phyloP scores from a whole-genome alignment of 805 yeast genomes.

The Diddensiella santjacobensis region DNA sequence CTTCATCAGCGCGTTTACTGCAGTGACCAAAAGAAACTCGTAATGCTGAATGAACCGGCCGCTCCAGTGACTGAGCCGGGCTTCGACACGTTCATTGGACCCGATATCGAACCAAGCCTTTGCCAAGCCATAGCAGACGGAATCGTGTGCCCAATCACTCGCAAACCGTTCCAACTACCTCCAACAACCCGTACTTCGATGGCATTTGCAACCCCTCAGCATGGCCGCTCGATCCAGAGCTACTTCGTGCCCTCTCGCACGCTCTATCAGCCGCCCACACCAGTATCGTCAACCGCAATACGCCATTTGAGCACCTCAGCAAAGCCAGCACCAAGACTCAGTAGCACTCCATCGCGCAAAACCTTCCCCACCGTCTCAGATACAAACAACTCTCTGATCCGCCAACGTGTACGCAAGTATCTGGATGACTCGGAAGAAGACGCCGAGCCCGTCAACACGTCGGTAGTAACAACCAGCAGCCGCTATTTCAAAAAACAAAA shows the following conservation, averaged over 20 bases:
- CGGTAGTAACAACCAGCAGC: no score
- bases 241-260: background rate
- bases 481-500: background rate
- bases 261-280: background rate
- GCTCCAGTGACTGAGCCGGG: conserved; percentile 26
- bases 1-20: conserved; percentile 82
- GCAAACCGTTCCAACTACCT: conserved; percentile 35
- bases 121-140: conserved; percentile 63
- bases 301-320: background rate
- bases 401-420: background rate
- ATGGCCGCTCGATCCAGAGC: background rate
- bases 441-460: background rate
- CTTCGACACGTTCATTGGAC: conserved; percentile 29
- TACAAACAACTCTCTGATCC: background rate
- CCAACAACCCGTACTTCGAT: background rate
- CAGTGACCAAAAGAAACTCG: conserved; percentile 48
- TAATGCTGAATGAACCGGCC: conserved; percentile 55
- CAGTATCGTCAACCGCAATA: background rate
- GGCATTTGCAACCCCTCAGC: background rate
- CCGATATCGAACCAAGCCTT: conserved; percentile 40
- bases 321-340: background rate
- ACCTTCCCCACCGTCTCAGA: background rate
- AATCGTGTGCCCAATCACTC: conserved; percentile 60
- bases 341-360: background rate
- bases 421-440: background rate